phyloP scores from a whole-genome alignment of 306 rosid species.

The Phaseolus lunatus region DNA sequence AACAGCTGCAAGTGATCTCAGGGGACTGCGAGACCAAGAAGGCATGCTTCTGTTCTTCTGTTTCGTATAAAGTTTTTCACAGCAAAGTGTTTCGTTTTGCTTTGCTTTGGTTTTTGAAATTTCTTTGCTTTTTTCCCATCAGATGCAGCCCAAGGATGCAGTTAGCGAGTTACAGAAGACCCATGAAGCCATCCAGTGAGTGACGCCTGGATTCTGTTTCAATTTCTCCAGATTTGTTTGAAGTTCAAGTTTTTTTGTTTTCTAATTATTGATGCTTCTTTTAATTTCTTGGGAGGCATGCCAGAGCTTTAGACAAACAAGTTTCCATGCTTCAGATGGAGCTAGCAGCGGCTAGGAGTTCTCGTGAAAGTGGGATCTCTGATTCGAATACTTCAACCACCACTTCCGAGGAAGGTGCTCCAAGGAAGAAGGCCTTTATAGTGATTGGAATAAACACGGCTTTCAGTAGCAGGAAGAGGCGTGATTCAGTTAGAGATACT shows the following conservation, averaged over 20 bases:
- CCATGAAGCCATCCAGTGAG: slow-evolving; percentile 95
- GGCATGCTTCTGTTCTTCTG: slow-evolving; percentile 36
- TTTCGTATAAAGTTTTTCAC: background rate
- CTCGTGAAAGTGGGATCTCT: slow-evolving; percentile 55
- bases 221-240: slow-evolving; percentile 42
- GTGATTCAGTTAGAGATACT: slow-evolving; percentile 97
- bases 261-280: slow-evolving; percentile 21
- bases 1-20: slow-evolving; percentile 75
- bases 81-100: background rate
- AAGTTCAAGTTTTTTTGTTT: background rate
- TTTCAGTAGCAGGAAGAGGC: slow-evolving; percentile 94
- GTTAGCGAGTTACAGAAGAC: slow-evolving; percentile 73
- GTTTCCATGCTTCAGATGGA: slow-evolving; percentile 84
- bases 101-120: background rate
- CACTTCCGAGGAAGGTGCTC: slow-evolving; percentile 42
- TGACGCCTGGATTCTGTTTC: slow-evolving; percentile 44
- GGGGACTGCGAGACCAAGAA: slow-evolving; percentile 67
- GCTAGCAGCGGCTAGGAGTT: slow-evolving; percentile 76
- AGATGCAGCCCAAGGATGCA: slow-evolving; percentile 72
- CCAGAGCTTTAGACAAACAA: slow-evolving; percentile 88
- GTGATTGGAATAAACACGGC: slow-evolving; percentile 98
- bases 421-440: slow-evolving; percentile 75
- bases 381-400: slow-evolving; percentile 54
- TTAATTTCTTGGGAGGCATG: slow-evolving; percentile 51
- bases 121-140: background rate